Percentiles rank a stretch among this genome's conserved stretches.
Evolutionary conservation across 2,329 filamentous ascomycete genomes (phyloP).

Genomic region (Acrocalymma vagum): DNA sequence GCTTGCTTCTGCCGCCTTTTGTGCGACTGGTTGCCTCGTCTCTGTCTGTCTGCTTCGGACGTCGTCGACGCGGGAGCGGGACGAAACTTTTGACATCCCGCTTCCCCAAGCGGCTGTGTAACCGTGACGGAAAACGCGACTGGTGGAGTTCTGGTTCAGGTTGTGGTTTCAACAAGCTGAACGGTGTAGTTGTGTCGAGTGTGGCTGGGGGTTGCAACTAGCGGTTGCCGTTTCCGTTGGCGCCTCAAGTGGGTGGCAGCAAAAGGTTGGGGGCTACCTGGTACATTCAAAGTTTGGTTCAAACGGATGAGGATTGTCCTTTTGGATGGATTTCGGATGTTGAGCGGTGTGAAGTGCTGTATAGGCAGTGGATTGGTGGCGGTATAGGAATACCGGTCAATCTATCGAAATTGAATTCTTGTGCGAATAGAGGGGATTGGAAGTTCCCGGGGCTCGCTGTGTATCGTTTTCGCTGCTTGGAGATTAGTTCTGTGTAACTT

Average conservation of each 20-base stretch:
- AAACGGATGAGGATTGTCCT: too few species aligned
- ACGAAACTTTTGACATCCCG: too few species aligned
- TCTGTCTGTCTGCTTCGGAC: too few species aligned
- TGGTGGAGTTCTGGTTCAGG: constrained; percentile 3
- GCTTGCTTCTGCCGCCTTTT: not conserved
- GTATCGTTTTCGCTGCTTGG: constrained; percentile 3
- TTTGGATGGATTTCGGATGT: not conserved
- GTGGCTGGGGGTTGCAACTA: too few species aligned
- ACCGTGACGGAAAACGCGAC: constrained; percentile 11
- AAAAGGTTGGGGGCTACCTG: too few species aligned
- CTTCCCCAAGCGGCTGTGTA: constrained; percentile 19
- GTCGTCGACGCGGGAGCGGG: not conserved
- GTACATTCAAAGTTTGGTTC: too few species aligned
- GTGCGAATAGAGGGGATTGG: constrained; percentile 14
- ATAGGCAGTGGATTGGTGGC: constrained; percentile 7
- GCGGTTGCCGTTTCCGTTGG: constrained; percentile 1
- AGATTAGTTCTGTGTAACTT: constrained; percentile 1
- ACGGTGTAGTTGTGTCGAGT: constrained; percentile 5
- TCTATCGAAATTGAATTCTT: constrained; percentile 14
- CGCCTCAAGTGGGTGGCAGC: not conserved
- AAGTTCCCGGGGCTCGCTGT: not conserved
- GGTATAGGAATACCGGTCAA: not conserved
- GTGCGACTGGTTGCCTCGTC: too few species aligned
- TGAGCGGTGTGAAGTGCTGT: constrained; percentile 29
- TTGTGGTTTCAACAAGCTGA: constrained; percentile 1